Percentiles rank a stretch among this genome's conserved stretches.
Evolutionary conservation across 768 basidiomycete genomes (phyloP).

Genomic region (Macrocybe gigantea): DNA sequence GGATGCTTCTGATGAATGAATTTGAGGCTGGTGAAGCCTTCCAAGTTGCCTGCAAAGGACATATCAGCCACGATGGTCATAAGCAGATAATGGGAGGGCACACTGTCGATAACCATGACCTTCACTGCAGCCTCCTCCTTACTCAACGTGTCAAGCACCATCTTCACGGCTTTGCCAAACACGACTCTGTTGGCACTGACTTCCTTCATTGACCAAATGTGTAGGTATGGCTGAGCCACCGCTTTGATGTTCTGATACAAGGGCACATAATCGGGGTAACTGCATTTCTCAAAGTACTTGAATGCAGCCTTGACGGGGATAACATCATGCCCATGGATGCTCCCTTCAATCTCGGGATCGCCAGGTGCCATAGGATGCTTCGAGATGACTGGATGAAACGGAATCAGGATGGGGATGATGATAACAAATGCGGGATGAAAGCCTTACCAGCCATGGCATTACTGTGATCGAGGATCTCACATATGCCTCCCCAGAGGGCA

Average conservation of each 20-base stretch:
- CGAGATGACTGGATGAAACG: conserved; percentile 42
- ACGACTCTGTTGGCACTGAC: conserved; percentile 74
- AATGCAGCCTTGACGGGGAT: conserved; percentile 78
- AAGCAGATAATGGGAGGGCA: conserved; percentile 16
- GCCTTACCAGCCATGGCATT: conserved; percentile 73
- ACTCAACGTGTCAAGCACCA: conserved; percentile 66
- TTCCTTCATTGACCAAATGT: conserved; percentile 68
- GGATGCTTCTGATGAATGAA: conserved; percentile 87
- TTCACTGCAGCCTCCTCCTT: conserved; percentile 74
- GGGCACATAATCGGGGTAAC: conserved; percentile 45
- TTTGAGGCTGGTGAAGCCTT: conserved; percentile 87
- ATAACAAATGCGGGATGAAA: neutral
- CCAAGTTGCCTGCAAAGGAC: conserved; percentile 55
- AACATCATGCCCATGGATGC: conserved; percentile 78
- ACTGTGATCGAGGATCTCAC: conserved; percentile 44
- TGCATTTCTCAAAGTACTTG: conserved; percentile 63
- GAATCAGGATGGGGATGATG: neutral
- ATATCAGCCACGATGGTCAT: conserved; percentile 6
- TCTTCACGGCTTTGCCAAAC: conserved; percentile 81
- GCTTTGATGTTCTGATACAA: conserved; percentile 68
- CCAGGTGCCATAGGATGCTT: conserved; percentile 69
- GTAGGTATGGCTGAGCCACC: conserved; percentile 46
- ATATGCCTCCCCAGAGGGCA: conserved; percentile 64
- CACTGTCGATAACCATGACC: conserved; percentile 83
- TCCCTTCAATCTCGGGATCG: conserved; percentile 73